Base-by-base conservation (phyloP, 2,329 filamentous ascomycete genomes). In the Cladosporium sp. region DNA sequence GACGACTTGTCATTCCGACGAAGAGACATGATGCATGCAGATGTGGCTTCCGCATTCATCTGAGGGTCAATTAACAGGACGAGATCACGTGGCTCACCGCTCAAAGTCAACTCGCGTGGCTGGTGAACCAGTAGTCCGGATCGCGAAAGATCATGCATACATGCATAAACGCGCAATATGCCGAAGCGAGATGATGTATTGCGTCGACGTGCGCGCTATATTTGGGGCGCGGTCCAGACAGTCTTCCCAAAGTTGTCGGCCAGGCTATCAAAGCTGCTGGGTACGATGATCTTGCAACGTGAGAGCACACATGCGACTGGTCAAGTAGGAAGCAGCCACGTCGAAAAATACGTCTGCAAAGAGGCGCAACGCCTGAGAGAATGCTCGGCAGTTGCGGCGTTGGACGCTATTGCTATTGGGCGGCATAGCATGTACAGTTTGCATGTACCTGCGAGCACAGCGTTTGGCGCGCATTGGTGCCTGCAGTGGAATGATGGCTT, bases 121-220 rank as follows among this genome's bases (percentile, higher is more conserved):
- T 52, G 49, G 32, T 24, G 42, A 24, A 28, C 51, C 51, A 55
- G 28, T 40, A 36, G 39, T 40, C 28, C 22, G 51, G 51, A n/a
- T 44, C 37, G 50, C 50, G 37, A 22, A 44, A 44, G 22, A 42
- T 20, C 20, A 44, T 44, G 40, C 40, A 44, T 44, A 35, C 51
- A 15, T 50, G n/a, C 28, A 50, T 35, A 44, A 13, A 54, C 4
- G 39, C 51, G 39, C 49, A 25, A 55, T 45, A 40, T 55, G 39
- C 51, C 51, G 51, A 55, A 45, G 51, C 51, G 51, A 54, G 51
- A 52, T 42, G 49, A 52, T 42, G 25, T 36, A 22, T 52, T 35
- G 35, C 20, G 17, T 39, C 9, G 15, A 50, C 28, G 24, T 15
- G 19, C 34, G 20, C 20, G 15, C n/a, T 19, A n/a, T 22, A n/a